Conservation (phyloP, 768 basidiomycete species). For the Myochromella boudieri region DNA sequence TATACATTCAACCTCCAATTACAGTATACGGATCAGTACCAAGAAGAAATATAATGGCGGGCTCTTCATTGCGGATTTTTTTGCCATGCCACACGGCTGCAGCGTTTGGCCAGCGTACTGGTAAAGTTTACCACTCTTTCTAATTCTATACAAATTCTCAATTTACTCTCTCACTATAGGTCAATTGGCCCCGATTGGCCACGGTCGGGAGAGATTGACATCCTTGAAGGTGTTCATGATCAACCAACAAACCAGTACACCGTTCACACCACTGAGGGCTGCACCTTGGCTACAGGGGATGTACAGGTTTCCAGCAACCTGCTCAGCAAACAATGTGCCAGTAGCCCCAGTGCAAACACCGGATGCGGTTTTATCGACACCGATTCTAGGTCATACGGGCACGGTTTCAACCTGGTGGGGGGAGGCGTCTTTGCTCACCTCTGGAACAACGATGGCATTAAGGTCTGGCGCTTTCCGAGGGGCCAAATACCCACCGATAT, state of each 20-base stretch:
- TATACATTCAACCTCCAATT: neutral
- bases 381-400: slow-evolving; percentile 37
- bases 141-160: neutral
- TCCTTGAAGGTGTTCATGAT: slow-evolving; percentile 71
- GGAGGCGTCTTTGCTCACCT: slow-evolving; percentile 59
- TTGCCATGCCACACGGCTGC: slow-evolving; percentile 71
- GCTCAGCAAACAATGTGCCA: slow-evolving; percentile 36
- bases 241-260: slow-evolving; percentile 61
- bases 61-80: slow-evolving; percentile 74
- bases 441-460: slow-evolving; percentile 55
- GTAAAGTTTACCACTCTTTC: slow-evolving; percentile 17
- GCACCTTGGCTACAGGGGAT: slow-evolving; percentile 31
- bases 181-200: slow-evolving; percentile 56
- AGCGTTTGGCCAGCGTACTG: slow-evolving; percentile 61
- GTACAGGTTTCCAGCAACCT: slow-evolving; percentile 25
- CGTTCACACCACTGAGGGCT: slow-evolving; percentile 55
- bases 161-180: slow-evolving; percentile 20
- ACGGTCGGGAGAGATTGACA: slow-evolving; percentile 62
- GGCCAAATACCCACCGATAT: slow-evolving; percentile 54
- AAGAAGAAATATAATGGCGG: slow-evolving; percentile 64
- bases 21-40: slow-evolving; percentile 66
- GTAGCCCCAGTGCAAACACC: slow-evolving; percentile 35
- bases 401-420: slow-evolving; percentile 40
- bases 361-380: slow-evolving; percentile 52
- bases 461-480: slow-evolving; percentile 56